Percentiles rank a stretch among this genome's conserved stretches.
These are phyloP conservation scores for Trichoderma koningii DNA, from an alignment of 2,329 filamentous ascomycete genomes.

Conservation along the genomic window DNA sequence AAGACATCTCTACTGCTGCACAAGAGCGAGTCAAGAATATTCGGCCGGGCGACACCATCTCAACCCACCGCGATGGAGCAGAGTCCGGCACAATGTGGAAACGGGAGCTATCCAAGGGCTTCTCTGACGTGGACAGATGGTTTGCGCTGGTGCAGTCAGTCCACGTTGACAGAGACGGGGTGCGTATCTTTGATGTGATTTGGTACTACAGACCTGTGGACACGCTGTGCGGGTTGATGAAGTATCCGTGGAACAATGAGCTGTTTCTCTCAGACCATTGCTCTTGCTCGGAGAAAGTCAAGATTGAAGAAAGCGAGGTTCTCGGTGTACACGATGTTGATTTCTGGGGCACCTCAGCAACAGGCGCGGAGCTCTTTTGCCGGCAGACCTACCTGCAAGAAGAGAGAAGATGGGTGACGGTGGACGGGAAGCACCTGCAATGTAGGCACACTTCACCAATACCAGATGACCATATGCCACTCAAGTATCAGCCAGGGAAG, in stretches of 20 bases:
- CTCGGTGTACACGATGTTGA: conserved; percentile 59
- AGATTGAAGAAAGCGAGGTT: conserved; percentile 58
- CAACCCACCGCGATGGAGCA: conserved; percentile 47
- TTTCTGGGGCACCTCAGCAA: conserved; percentile 55
- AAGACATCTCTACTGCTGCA: conserved; percentile 31
- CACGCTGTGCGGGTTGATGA: conserved; percentile 67
- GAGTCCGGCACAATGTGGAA: conserved; percentile 60
- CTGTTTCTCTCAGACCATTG: conserved; percentile 77
- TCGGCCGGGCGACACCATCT: conserved; percentile 52
- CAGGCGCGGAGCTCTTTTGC: conserved; percentile 62
- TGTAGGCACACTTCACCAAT: conserved; percentile 48
- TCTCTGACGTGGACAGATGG: conserved; percentile 58
- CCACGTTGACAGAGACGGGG: conserved; percentile 40
- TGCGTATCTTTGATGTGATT: conserved; percentile 60
- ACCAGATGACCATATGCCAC: background rate
- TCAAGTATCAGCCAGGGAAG: conserved; percentile 54
- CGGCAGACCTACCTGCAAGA: conserved; percentile 67
- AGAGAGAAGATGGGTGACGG: conserved; percentile 62
- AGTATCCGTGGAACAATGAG: conserved; percentile 71
- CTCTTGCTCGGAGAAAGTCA: conserved; percentile 58
- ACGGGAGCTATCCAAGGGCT: conserved; percentile 47
- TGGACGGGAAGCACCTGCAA: conserved; percentile 55
- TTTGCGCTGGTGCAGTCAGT: conserved; percentile 69
- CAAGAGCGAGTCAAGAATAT: conserved; percentile 40
- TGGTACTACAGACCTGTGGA: conserved; percentile 75